A percentile compares a stretch with the other conserved stretches of the same genome.
These are phyloP conservation scores for Inga oerstediana DNA, from an alignment of 306 rosid species.

Conservation along the genomic window DNA sequence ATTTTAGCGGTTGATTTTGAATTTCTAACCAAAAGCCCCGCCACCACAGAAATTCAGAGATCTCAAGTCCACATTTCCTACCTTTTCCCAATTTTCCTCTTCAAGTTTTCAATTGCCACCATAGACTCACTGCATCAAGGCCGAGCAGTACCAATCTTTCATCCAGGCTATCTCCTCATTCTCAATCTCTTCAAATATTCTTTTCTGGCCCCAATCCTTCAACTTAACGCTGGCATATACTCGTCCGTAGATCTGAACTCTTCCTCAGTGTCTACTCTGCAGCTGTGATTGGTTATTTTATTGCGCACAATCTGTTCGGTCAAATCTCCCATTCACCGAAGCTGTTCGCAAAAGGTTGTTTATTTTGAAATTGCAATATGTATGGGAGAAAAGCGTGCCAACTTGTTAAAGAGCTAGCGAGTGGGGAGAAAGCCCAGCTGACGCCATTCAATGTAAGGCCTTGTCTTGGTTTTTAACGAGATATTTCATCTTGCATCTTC, in stretches of 20 bases:
- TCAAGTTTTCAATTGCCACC: not conserved
- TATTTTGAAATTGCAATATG: constrained; percentile 44
- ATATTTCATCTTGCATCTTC: not conserved
- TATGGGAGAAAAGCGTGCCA: constrained; percentile 78
- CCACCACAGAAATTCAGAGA: not conserved
- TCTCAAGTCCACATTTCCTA: not conserved
- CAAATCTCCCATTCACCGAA: constrained; percentile 8
- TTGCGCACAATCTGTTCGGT: constrained; percentile 4
- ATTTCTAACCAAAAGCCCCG: not conserved
- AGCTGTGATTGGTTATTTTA: not conserved
- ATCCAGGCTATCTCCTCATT: constrained; percentile 3
- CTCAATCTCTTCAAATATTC: not conserved
- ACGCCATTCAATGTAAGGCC: constrained; percentile 63
- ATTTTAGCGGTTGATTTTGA: constrained; percentile 4
- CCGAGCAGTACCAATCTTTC: not conserved
- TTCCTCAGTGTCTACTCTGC: not conserved
- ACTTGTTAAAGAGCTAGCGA: constrained; percentile 72
- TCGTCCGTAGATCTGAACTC: not conserved
- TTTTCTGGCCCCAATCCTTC: not conserved
- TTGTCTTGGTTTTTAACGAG: not conserved
- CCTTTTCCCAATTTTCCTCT: not conserved
- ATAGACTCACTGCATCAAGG: not conserved
- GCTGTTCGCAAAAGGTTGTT: not conserved
- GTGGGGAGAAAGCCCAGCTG: constrained; percentile 75
- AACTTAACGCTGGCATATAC: not conserved